phyloP scores from a whole-genome alignment of 2,329 filamentous ascomycete species.

The Raffaelea deltoideospora region DNA sequence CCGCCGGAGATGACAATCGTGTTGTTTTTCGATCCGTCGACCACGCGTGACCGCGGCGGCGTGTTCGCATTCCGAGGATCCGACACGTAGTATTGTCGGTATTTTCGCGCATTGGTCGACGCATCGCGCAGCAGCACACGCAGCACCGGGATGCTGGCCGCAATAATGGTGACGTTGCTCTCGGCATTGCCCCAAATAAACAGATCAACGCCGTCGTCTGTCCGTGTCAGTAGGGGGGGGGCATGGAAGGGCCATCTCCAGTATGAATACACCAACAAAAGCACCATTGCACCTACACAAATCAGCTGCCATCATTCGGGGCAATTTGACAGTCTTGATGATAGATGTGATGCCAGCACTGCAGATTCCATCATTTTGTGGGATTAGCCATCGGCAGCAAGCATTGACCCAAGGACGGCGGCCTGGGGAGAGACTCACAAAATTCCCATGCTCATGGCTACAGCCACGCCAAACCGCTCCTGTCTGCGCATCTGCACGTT shows the following conservation, averaged over 20 bases:
- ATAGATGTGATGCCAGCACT: slow-evolving; percentile 13
- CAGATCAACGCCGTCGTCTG: not conserved
- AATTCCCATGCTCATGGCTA: slow-evolving; percentile 18
- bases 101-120: too few relatives aligned
- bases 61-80: too few relatives aligned
- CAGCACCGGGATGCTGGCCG: slow-evolving; percentile 15
- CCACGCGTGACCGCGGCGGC: too few relatives aligned
- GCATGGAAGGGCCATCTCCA: too few relatives aligned
- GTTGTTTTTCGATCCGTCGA: too few relatives aligned
- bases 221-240: too few relatives aligned
- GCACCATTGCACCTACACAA: not conserved
- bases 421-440: too few relatives aligned
- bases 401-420: too few relatives aligned
- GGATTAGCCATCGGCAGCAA: not conserved
- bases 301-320: slow-evolving; percentile 5
- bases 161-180: slow-evolving; percentile 15
- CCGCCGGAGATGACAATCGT: too few relatives aligned
- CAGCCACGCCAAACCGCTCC: slow-evolving; percentile 15
- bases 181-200: slow-evolving; percentile 13
- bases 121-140: slow-evolving; percentile 9
- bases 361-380: not conserved
- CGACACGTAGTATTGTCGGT: too few relatives aligned
- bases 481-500: slow-evolving; percentile 14
- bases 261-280: too few relatives aligned
- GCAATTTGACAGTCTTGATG: slow-evolving; percentile 11